Conservation (phyloP, 2,329 filamentous ascomycete genomes). For the Alternaria hordeiaustralica region DNA sequence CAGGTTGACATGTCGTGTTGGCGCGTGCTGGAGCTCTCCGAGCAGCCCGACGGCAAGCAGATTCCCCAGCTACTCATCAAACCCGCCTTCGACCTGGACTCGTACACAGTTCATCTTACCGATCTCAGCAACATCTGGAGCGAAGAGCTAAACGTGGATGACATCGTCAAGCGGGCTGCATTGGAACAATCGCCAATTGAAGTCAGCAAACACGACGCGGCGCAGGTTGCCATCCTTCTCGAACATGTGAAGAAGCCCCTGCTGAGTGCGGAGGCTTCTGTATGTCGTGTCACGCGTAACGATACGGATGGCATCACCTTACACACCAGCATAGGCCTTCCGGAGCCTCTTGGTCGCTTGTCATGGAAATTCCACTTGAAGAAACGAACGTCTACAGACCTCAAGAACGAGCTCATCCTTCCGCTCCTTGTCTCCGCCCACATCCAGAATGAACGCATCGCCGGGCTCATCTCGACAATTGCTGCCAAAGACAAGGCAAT, state of each 20-base stretch:
- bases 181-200: constrained; percentile 74
- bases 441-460: constrained; percentile 56
- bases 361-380: constrained; percentile 69
- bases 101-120: constrained; percentile 71
- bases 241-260: constrained; percentile 64
- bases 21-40: constrained; percentile 39
- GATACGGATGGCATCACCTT: constrained; percentile 54
- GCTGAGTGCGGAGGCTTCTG: constrained; percentile 46
- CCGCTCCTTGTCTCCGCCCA: constrained; percentile 60
- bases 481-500: constrained; percentile 66
- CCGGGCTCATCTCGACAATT: constrained; percentile 57
- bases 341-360: constrained; percentile 67
- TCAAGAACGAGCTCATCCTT: constrained; percentile 60
- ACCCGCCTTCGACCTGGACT: constrained; percentile 58
- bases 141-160: constrained; percentile 67
- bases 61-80: constrained; percentile 71
- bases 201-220: constrained; percentile 67
- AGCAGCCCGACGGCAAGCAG: constrained; percentile 25
- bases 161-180: constrained; percentile 68
- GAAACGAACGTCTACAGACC: constrained; percentile 47
- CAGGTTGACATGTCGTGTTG: constrained; percentile 40
- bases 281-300: constrained; percentile 42
- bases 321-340: constrained; percentile 65
- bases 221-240: constrained; percentile 72
- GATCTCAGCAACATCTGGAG: constrained; percentile 78